Conservation (phyloP, 2,329 filamentous ascomycete species). For the Phialophora chinensis region DNA sequence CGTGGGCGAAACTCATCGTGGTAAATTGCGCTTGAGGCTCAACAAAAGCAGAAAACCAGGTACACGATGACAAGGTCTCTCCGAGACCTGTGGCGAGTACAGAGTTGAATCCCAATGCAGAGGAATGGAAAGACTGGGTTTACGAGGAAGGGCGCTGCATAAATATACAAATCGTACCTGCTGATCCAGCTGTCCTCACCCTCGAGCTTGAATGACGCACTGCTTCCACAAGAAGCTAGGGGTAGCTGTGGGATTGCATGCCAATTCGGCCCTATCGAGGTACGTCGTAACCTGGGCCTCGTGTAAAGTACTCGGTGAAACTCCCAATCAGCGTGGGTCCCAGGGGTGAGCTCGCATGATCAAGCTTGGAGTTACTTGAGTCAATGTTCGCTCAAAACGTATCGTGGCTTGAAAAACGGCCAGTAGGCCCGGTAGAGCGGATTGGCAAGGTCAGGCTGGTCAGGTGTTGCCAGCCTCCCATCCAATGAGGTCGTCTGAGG, state of each 20-base stretch:
- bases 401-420: constrained; percentile 13
- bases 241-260: constrained; percentile 10
- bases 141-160: background rate
- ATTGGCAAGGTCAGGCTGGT: constrained; percentile 12
- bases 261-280: constrained; percentile 26
- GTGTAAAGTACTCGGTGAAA: constrained; percentile 8
- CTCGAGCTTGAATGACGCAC: constrained; percentile 30
- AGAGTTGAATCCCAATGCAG: constrained; percentile 1
- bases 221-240: constrained; percentile 2
- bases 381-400: constrained; percentile 19
- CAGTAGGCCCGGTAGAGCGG: constrained; percentile 8
- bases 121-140: background rate
- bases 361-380: constrained; percentile 13
- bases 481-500: constrained; percentile 1
- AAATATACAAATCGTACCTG: constrained; percentile 24
- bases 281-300: background rate
- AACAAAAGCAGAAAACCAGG: background rate
- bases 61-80: background rate
- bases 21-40: background rate
- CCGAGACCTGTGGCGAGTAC: background rate
- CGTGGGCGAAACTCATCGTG: constrained; percentile 35
- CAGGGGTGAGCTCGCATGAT: constrained; percentile 10
- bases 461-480: constrained; percentile 7
- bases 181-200: constrained; percentile 2
- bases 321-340: constrained; percentile 19